These are phyloP conservation scores for Carallia pectinifolia DNA, from an alignment of 345 rosid genomes.

Conservation along the genomic window DNA sequence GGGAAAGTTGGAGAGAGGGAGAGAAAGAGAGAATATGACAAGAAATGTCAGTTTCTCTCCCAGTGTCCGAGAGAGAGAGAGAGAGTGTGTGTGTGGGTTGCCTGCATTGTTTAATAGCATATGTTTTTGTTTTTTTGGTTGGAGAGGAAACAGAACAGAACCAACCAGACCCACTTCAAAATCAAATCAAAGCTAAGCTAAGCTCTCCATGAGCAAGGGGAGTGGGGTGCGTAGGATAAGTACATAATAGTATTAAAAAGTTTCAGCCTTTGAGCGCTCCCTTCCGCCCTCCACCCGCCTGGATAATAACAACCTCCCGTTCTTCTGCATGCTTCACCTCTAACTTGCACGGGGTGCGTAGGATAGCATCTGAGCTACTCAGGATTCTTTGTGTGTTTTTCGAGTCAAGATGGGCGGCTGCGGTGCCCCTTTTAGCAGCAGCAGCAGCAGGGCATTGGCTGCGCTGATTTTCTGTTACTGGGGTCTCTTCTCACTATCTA, in stretches of 20 bases:
- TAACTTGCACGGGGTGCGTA: conserved; percentile 17
- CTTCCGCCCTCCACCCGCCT: not conserved
- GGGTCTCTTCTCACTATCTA: conserved; percentile 44
- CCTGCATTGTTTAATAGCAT: conserved; percentile 16
- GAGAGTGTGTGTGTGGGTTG: not conserved
- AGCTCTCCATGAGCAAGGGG: not conserved
- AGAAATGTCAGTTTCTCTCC: not conserved
- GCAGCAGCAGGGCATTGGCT: conserved; percentile 31
- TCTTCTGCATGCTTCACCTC: conserved; percentile 3
- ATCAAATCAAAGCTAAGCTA: conserved; percentile 2
- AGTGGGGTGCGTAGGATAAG: conserved; percentile 29
- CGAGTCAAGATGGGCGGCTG: conserved; percentile 16
- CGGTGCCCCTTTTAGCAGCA: conserved; percentile 34
- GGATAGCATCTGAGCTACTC: conserved; percentile 18
- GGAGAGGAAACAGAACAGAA: conserved; percentile 20
- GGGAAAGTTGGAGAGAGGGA: not conserved
- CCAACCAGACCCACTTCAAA: conserved; percentile 34
- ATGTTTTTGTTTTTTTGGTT: not conserved
- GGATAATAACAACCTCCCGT: not conserved
- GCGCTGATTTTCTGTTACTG: conserved; percentile 38
- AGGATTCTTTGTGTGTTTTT: not conserved
- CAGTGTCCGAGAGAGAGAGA: not conserved
- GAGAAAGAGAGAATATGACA: conserved; percentile 17
- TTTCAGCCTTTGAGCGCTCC: conserved; percentile 16
- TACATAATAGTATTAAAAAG: conserved; percentile 7